phyloP scores from a whole-genome alignment of 345 rosid species.

The Populus pruinosa region DNA sequence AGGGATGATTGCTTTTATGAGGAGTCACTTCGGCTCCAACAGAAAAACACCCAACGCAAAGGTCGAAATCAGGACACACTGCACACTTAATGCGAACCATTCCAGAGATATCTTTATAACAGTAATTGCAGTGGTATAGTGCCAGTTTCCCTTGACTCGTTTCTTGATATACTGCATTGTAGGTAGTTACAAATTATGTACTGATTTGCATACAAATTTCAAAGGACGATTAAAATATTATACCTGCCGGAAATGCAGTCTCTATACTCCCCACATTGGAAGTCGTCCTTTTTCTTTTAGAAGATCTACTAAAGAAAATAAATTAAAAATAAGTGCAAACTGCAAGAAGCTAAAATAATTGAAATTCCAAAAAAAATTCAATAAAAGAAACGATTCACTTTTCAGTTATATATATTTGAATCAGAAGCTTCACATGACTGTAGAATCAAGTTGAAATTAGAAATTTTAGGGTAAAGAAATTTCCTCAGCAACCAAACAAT shows the following conservation, averaged over 20 bases:
- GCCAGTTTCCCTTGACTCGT: conserved; percentile 47
- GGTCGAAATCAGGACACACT: conserved; percentile 81
- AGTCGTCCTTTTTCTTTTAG: conserved; percentile 56
- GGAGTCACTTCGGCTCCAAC: conserved; percentile 79
- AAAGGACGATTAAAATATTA: background rate
- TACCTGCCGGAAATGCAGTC: conserved; percentile 33
- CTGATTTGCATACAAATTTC: background rate
- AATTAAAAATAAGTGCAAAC: background rate
- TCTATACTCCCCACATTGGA: conserved; percentile 44
- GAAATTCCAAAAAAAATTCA: background rate
- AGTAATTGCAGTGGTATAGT: conserved; percentile 82
- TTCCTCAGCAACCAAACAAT: background rate
- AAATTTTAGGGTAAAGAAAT: background rate
- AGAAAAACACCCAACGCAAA: conserved; percentile 83
- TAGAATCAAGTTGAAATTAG: background rate
- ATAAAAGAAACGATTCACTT: background rate
- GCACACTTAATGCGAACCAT: conserved; percentile 84
- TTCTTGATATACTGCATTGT: conserved; percentile 39
- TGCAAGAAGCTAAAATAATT: background rate
- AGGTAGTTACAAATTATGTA: too few species aligned
- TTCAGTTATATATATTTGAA: background rate
- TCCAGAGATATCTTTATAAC: conserved; percentile 85
- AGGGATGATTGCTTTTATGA: conserved; percentile 72
- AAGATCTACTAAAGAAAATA: conserved; percentile 34
- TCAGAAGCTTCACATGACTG: background rate